These are phyloP conservation scores for Vaccinium macrocarpon DNA, from an alignment of 148 eudicot species.

Conservation along the genomic window DNA sequence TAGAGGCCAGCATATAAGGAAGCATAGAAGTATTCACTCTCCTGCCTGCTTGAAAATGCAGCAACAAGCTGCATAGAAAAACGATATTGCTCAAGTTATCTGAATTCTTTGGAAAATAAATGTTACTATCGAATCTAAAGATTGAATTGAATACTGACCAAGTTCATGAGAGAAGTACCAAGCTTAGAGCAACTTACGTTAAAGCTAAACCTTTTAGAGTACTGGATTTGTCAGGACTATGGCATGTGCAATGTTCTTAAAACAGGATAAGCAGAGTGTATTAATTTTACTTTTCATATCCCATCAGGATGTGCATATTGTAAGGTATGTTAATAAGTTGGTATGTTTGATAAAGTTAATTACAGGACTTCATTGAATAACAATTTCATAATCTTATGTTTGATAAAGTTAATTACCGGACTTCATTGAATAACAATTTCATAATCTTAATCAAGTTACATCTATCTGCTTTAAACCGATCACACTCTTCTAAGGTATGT, in stretches of 20 bases:
- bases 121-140: neutral
- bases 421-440: neutral
- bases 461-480: neutral
- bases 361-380: neutral
- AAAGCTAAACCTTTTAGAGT: neutral
- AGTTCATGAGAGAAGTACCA: neutral
- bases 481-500: neutral
- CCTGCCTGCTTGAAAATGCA: slow-evolving; percentile 53
- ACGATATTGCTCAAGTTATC: neutral
- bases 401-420: neutral
- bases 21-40: slow-evolving; percentile 74
- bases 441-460: neutral
- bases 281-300: neutral
- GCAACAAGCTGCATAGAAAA: slow-evolving; percentile 53
- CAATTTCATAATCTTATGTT: neutral
- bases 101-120: neutral
- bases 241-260: neutral
- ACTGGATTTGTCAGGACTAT: neutral
- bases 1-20: slow-evolving; percentile 88
- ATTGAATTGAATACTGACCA: neutral
- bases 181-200: neutral
- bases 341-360: neutral
- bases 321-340: no score
- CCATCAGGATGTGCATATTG: neutral
- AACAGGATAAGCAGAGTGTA: neutral